Evolutionary conservation across 345 rosid genomes (phyloP), one percentile per base, ranked within the genome.

Genomic region (Mallotus nudiflorus): DNA sequence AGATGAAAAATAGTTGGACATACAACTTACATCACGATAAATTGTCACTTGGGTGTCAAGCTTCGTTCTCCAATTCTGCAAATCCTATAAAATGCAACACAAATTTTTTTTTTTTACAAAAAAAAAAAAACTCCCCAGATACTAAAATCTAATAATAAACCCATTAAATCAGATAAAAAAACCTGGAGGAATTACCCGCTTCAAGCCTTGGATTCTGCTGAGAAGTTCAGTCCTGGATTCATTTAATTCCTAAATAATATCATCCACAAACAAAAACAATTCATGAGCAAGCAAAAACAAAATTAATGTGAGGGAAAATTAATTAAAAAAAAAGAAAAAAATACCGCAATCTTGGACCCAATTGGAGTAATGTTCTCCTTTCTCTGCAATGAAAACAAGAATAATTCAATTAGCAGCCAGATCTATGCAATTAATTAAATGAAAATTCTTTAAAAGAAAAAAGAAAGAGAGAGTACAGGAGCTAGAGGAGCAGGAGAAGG

Each of bases 31-130:
- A 81, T 90, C 90, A 0, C 89, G 91, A 75, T 92, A 89, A 70
- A 89, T 81, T 82, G 82, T 90, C 53, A 92, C 97, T 83, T 95
- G 97, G 46, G 96, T 89, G 65, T 95, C 97, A 15, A 95, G 69
- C 78, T 89, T 95, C 27, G 93, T 88, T 67, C 99, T 90, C 99
- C 99, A 95, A 73, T 82, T 80, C 77, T 95, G 93, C 85, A 95
- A 81, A 82, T 95, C 99, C 99, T 95, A 70, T 10, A 42, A 18
- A 19, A 51, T 3, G n/a, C 22, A 73, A 73, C 66, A 27, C 61
- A 56, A 72, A 9, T 19, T 24, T 39, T 29, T 39, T n/a, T n/a
- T n/a, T n/a, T 51, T n/a, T 9, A 16, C 27, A 12, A 50, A 39
- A 13, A 14, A 15, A 42, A 13, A 8, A 53, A 52, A 29, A 67